These are phyloP conservation scores for Porogramme epimiltina DNA, from an alignment of 1,284 basidiomycete species.

Conservation along the genomic window DNA sequence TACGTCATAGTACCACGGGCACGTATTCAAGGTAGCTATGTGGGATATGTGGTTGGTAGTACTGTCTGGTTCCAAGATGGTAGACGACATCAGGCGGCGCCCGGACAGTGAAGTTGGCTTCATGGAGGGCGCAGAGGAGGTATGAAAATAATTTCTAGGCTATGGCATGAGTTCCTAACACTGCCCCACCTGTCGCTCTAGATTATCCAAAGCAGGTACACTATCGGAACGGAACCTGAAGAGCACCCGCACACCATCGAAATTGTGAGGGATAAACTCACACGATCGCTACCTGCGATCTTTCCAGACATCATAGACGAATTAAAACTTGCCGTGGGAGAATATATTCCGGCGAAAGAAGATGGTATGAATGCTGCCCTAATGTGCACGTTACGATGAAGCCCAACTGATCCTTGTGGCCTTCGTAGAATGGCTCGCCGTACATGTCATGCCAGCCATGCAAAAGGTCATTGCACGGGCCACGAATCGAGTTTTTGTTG, in stretches of 20 bases:
- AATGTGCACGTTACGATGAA: too few species aligned
- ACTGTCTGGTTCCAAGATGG: slow-evolving; percentile 22
- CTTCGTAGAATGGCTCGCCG: slow-evolving; percentile 23
- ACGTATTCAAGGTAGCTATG: slow-evolving; percentile 37
- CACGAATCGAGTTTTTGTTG: slow-evolving; percentile 32
- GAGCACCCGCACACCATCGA: slow-evolving; percentile 29
- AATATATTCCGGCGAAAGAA: slow-evolving; percentile 15
- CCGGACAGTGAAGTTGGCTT: slow-evolving; percentile 34
- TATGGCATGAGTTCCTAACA: not conserved
- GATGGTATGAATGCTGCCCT: slow-evolving; percentile 18
- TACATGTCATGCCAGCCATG: slow-evolving; percentile 16
- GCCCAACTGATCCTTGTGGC: slow-evolving; percentile 4
- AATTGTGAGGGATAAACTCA: slow-evolving; percentile 28
- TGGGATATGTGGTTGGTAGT: slow-evolving; percentile 34
- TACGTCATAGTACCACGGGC: slow-evolving; percentile 10
- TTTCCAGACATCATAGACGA: slow-evolving; percentile 31
- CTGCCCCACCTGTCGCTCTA: too few species aligned
- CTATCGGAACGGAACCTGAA: slow-evolving; percentile 24
- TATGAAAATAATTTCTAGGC: slow-evolving; percentile 13
- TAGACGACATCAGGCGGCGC: slow-evolving; percentile 32
- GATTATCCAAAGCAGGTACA: slow-evolving; percentile 22
- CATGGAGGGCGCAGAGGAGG: slow-evolving; percentile 28
- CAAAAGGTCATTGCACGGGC: slow-evolving; percentile 26
- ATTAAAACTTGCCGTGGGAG: slow-evolving; percentile 23
- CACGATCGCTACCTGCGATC: slow-evolving; percentile 23